A percentile compares a stretch with the other conserved stretches of the same genome.
Evolutionary conservation across 1,284 basidiomycete genomes (phyloP).

Genomic region (Limonomyces culmigenus): DNA sequence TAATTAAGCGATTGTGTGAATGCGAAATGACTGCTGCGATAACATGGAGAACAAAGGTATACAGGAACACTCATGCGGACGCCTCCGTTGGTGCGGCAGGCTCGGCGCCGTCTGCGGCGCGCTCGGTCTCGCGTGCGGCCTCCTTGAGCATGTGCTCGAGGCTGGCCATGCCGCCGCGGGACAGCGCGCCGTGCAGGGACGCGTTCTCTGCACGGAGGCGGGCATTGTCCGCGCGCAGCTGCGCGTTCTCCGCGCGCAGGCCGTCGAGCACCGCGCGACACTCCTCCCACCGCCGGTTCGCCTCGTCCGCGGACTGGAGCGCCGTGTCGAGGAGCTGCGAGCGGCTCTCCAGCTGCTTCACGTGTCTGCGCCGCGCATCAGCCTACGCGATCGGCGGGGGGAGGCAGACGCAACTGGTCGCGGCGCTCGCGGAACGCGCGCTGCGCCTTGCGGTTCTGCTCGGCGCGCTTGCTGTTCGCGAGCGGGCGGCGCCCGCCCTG

Average conservation of each 20-base stretch:
- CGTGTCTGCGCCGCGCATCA: slow-evolving; percentile 35
- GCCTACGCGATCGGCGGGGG: not conserved
- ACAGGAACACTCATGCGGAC: no score
- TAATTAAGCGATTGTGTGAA: no score
- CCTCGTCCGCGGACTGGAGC: slow-evolving; percentile 67
- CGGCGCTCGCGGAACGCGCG: slow-evolving; percentile 69
- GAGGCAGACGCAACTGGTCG: slow-evolving; percentile 36
- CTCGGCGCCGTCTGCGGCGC: no score
- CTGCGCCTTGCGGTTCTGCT: slow-evolving; percentile 77
- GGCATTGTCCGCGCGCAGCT: slow-evolving; percentile 18
- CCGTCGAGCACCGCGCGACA: slow-evolving; percentile 69
- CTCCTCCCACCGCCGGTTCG: slow-evolving; percentile 74
- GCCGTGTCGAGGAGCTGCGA: slow-evolving; percentile 69
- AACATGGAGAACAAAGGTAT: no score
- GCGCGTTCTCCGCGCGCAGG: slow-evolving; percentile 64
- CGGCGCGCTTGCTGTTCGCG: slow-evolving; percentile 66
- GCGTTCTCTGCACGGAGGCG: not conserved
- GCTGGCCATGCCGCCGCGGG: no score
- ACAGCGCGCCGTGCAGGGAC: not conserved
- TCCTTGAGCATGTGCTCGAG: no score
- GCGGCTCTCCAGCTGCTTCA: slow-evolving; percentile 68
- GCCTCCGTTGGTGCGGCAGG: no score
- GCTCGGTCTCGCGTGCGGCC: no score
- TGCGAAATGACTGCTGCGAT: no score
- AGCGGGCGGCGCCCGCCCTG: slow-evolving; percentile 30